A percentile compares a stretch with the other conserved stretches of the same genome.
Evolutionary conservation across 331 rosid species (phyloP).

Genomic region (Stylosanthes scabra): DNA sequence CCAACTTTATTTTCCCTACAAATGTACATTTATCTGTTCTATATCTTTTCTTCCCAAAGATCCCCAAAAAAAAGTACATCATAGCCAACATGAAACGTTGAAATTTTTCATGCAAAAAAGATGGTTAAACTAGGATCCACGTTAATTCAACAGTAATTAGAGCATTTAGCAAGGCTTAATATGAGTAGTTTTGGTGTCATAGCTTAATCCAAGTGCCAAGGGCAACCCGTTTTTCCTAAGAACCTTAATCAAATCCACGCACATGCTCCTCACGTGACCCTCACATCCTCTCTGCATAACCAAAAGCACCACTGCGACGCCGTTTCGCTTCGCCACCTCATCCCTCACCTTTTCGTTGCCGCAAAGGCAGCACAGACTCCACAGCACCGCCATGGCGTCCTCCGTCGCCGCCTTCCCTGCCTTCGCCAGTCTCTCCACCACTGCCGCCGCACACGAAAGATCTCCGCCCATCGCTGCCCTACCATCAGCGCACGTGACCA

Average conservation of each 20-base stretch:
- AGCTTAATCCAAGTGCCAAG: constrained; percentile 27
- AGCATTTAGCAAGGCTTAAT: constrained; percentile 50
- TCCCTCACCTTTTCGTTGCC: constrained; percentile 52
- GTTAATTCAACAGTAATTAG: not conserved
- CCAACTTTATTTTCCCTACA: constrained; percentile 1
- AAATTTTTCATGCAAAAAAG: constrained; percentile 23
- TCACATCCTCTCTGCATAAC: constrained; percentile 47
- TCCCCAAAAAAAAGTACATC: not conserved
- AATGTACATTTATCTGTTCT: constrained; percentile 12
- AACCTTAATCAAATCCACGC: constrained; percentile 59
- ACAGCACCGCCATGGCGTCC: constrained; percentile 57
- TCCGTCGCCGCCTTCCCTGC: constrained; percentile 47
- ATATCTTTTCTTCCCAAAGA: not conserved
- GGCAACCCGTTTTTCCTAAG: constrained; percentile 33
- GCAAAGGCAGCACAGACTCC: no score
- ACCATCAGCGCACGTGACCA: constrained; percentile 57
- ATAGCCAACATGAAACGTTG: constrained; percentile 5
- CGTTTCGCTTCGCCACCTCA: constrained; percentile 48
- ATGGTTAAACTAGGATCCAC: not conserved
- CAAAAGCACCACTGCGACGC: constrained; percentile 49
- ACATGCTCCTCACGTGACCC: no score
- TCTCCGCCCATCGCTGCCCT: constrained; percentile 47
- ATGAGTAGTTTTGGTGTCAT: constrained; percentile 58
- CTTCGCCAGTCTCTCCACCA: constrained; percentile 53
- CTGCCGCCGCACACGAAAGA: constrained; percentile 36